A percentile compares a stretch with the other conserved stretches of the same genome.
These are phyloP conservation scores for Nicotiana paniculata DNA, from an alignment of 257 asterid genomes.

Conservation along the genomic window DNA sequence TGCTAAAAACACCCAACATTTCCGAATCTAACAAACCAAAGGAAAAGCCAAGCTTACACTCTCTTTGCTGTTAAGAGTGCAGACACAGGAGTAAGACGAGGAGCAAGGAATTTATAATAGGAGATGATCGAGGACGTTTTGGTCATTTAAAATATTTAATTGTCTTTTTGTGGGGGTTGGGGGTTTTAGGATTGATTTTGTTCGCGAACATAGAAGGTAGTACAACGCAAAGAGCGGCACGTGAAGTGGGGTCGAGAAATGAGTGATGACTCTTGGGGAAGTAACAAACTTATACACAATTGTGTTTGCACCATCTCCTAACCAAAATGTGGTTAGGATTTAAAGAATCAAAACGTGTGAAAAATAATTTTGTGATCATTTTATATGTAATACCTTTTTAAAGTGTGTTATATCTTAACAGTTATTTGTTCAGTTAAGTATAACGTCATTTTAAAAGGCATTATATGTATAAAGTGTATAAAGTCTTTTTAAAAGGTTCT, in stretches of 20 bases:
- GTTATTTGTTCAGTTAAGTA: too few species aligned
- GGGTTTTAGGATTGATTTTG: neutral
- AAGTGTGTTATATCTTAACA: too few species aligned
- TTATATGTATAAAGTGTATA: too few species aligned
- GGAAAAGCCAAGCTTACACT: neutral
- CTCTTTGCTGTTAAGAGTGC: neutral
- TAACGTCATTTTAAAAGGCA: too few species aligned
- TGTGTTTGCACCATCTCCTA: too few species aligned
- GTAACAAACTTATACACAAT: too few species aligned
- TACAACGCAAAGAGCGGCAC: neutral
- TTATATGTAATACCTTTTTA: too few species aligned
- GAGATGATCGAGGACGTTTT: neutral
- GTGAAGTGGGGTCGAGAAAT: neutral
- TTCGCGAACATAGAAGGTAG: neutral
- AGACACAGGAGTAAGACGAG: neutral
- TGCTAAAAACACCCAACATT: slow-evolving; percentile 90
- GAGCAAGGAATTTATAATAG: neutral
- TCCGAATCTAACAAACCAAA: neutral
- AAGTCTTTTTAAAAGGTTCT: too few species aligned
- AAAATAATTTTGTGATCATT: too few species aligned
- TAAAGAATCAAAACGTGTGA: too few species aligned
- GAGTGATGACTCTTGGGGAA: neutral
- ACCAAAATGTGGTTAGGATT: too few species aligned
- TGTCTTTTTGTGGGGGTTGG: neutral
- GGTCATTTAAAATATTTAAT: neutral